phyloP scores from a whole-genome alignment of 768 basidiomycete genomes.

The Termitomyces sp. region DNA sequence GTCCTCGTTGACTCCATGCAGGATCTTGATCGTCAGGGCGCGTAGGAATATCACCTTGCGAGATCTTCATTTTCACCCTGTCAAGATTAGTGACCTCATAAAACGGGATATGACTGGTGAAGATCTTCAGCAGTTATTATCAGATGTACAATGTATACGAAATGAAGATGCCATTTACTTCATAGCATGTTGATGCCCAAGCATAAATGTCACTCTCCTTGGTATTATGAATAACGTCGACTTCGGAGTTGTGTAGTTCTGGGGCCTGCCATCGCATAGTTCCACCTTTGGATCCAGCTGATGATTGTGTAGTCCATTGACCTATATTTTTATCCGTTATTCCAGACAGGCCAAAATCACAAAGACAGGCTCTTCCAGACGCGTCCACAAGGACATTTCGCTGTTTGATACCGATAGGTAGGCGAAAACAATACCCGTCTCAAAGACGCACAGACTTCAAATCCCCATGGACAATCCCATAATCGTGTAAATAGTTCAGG shows the following conservation, averaged over 20 bases:
- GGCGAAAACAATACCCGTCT: neutral
- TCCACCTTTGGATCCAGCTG: constrained; percentile 13
- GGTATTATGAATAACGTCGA: constrained; percentile 3
- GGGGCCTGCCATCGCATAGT: constrained; percentile 23
- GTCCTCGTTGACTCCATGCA: constrained; percentile 9
- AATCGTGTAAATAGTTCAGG: constrained; percentile 11
- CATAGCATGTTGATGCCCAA: constrained; percentile 22
- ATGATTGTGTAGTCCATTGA: constrained; percentile 10
- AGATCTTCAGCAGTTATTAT: constrained; percentile 12
- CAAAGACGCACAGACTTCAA: constrained; percentile 15
- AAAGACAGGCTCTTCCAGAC: constrained; percentile 18
- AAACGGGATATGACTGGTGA: constrained; percentile 19
- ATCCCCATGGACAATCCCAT: no score
- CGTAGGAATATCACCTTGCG: constrained; percentile 13
- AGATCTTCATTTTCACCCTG: constrained; percentile 12
- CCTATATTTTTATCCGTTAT: constrained; percentile 15
- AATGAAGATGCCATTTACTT: constrained; percentile 13
- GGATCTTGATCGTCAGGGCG: constrained; percentile 6
- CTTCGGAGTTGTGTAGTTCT: constrained; percentile 14
- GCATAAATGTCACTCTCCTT: constrained; percentile 23
- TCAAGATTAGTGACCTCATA: constrained; percentile 6
- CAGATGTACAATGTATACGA: neutral
- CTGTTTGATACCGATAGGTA: constrained; percentile 1
- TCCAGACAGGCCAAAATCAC: constrained; percentile 23
- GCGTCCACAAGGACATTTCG: constrained; percentile 20